Evolutionary conservation across 2,329 filamentous ascomycete genomes (phyloP), one percentile per base, ranked within the genome.

Genomic region (Metarhizium brunneum): DNA sequence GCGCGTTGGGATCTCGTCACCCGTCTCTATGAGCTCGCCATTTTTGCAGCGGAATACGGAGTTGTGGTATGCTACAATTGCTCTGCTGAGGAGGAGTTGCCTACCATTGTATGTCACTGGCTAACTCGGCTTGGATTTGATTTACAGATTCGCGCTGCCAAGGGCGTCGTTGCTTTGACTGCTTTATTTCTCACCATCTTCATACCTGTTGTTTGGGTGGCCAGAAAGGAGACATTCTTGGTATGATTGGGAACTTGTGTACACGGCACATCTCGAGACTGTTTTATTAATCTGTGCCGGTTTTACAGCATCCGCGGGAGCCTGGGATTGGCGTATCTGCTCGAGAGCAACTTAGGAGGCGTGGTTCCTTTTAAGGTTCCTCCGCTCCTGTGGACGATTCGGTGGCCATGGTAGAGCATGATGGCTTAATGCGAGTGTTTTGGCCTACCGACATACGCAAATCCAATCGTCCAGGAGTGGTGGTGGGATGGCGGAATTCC

Each of bases 1-100:
- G 94, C 94, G 70, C 88, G 94, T 80, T 99, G 94, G 92, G 94
- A 97, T 76, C 86, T 99, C 60, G 91, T 96, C 64, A 96, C 92
- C 65, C 87, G 92, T 67, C 82, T 97, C 66, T 96, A 96, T 86
- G 92, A 99, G 75, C 84, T 99, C 66, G 88, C 90, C 64, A 88
- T 96, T 62, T 99, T 97, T 72, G 94, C 95, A 64, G 96, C 92
- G 91, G 89, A 97, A 73, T 90, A 97, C 89, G 91, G 92, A 69
- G 94, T 99, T 66, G 88, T 97, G 70, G 91, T 95, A 77, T 68
- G 55, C 43, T 50, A 50, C 25, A 35, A 16, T 1, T 48, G 20
- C 45, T 16, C 45, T 30, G 45, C 54, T 16, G 50, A 38, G 6
- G 49, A 30, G 29, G 25, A n/a, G 38, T 4, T 38, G 49, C 30